These are phyloP conservation scores for Cladophialophora exuberans DNA, from an alignment of 2,329 filamentous ascomycete species.

Conservation along the genomic window DNA sequence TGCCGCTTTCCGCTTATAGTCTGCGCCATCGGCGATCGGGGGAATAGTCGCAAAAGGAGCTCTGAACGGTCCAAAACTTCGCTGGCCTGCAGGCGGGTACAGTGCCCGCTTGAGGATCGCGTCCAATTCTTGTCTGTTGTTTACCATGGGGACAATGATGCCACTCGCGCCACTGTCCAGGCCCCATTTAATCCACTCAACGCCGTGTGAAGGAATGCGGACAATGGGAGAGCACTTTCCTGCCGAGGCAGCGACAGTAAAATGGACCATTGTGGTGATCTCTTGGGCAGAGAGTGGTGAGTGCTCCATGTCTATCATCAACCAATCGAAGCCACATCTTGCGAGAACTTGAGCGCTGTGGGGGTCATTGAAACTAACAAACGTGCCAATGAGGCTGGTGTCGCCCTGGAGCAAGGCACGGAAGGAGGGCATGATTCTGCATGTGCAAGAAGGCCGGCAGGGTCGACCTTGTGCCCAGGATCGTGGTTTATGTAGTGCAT, in stretches of 20 bases:
- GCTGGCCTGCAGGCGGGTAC: conserved; percentile 57
- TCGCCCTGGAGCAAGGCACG: not conserved
- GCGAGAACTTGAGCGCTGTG: conserved; percentile 36
- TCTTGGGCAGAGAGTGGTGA: conserved; percentile 56
- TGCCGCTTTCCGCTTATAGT: conserved; percentile 9
- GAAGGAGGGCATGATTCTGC: conserved; percentile 14
- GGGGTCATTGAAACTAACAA: conserved; percentile 14
- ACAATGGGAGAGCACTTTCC: conserved; percentile 47
- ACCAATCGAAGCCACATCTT: conserved; percentile 56
- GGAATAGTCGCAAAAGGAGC: conserved; percentile 10
- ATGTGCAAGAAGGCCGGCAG: no score
- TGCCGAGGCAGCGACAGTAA: conserved; percentile 40
- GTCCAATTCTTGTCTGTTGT: conserved; percentile 55
- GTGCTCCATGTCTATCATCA: conserved; percentile 59
- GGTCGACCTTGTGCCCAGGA: no score
- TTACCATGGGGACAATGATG: conserved; percentile 57
- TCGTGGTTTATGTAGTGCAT: no score
- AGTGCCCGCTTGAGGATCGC: conserved; percentile 56
- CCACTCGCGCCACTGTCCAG: conserved; percentile 63
- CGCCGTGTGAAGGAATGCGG: conserved; percentile 58
- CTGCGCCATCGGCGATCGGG: not conserved
- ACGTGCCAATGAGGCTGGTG: conserved; percentile 1
- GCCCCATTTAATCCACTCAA: conserved; percentile 65
- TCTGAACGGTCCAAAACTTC: conserved; percentile 53
- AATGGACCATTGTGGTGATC: conserved; percentile 42